Percentiles rank a stretch among this genome's conserved stretches.
Evolutionary conservation across 2,329 filamentous ascomycete species (phyloP).

Genomic region (Ophiostoma sp.): DNA sequence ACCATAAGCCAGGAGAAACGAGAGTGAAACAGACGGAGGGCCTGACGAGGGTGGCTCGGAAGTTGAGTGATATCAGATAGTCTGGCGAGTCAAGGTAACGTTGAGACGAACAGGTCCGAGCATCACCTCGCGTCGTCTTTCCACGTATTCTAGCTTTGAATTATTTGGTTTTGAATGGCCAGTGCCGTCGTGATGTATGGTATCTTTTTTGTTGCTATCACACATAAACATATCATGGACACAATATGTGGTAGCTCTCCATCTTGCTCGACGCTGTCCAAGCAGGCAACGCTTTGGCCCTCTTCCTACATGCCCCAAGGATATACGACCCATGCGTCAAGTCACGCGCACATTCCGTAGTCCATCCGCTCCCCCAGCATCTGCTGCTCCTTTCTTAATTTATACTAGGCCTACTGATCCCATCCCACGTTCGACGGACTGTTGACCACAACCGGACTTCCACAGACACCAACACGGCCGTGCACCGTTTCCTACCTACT

Average conservation of each 20-base stretch:
- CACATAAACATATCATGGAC: no score
- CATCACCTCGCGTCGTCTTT: not conserved
- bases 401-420: no score
- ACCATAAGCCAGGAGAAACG: not conserved
- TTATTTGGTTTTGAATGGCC: no score
- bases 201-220: no score
- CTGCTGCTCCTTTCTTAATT: not conserved
- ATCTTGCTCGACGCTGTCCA: no score
- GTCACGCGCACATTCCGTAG: not conserved
- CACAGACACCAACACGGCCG: no score
- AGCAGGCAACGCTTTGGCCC: not conserved
- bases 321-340: not conserved
- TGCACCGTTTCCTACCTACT: no score
- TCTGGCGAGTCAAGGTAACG: not conserved
- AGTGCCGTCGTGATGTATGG: no score
- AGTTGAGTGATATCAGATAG: not conserved
- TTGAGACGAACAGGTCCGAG: not conserved
- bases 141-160: no score
- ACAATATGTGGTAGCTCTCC: no score
- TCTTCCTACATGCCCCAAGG: not conserved
- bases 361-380: not conserved
- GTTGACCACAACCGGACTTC: no score
- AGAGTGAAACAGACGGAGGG: not conserved
- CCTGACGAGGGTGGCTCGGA: not conserved
- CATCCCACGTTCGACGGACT: no score